phyloP scores from a whole-genome alignment of 371 early-diverging fungal genomes.

The Rhizopus delemar region DNA sequence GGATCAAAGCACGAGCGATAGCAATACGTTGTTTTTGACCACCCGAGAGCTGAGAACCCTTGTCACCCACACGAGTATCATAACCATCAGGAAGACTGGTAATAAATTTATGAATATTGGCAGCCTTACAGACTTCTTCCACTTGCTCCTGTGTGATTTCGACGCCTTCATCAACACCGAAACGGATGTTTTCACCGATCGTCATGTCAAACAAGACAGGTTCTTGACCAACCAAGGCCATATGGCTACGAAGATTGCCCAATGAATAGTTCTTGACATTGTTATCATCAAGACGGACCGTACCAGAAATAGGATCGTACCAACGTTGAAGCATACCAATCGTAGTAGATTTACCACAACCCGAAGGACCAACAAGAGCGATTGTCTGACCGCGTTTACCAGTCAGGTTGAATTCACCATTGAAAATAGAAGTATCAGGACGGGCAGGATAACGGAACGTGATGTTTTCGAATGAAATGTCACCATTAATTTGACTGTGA shows the following conservation, averaged over 20 bases:
- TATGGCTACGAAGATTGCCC: constrained; percentile 64
- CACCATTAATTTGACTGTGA: constrained; percentile 46
- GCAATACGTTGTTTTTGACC: constrained; percentile 77
- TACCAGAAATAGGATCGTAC: constrained; percentile 75
- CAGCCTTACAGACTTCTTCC: constrained; percentile 58
- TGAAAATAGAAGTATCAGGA: constrained; percentile 74
- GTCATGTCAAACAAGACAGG: constrained; percentile 80
- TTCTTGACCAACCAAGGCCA: constrained; percentile 89
- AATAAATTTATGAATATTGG: constrained; percentile 84
- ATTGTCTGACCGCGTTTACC: constrained; percentile 77
- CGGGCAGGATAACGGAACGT: constrained; percentile 87
- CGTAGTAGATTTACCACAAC: constrained; percentile 87
- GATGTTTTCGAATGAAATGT: constrained; percentile 59
- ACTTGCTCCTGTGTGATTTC: constrained; percentile 58
- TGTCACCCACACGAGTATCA: constrained; percentile 79
- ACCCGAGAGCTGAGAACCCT: constrained; percentile 69
- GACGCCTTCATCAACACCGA: constrained; percentile 57
- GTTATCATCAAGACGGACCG: constrained; percentile 64
- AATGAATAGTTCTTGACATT: constrained; percentile 67
- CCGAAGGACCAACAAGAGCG: constrained; percentile 87
- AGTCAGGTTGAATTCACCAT: constrained; percentile 68
- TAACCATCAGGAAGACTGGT: constrained; percentile 69
- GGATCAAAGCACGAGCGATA: constrained; percentile 73
- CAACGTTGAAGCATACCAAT: constrained; percentile 84
- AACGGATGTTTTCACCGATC: constrained; percentile 80